Conservation (phyloP, 169 alveolate species). For the Eimeria acervulina region DNA sequence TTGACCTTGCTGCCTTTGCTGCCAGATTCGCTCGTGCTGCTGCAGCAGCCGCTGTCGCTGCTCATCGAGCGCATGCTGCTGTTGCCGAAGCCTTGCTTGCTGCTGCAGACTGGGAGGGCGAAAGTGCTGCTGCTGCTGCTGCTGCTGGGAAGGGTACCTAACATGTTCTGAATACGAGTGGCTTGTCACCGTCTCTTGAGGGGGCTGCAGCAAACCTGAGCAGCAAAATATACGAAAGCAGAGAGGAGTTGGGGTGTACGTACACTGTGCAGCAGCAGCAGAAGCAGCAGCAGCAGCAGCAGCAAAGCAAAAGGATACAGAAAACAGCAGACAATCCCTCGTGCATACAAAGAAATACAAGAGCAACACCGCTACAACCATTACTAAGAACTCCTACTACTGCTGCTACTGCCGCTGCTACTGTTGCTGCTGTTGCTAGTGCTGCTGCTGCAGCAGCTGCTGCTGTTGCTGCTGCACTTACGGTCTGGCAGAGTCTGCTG, state of each 20-base stretch:
- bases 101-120: not conserved
- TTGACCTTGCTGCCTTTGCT: not conserved
- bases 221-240: no score
- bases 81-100: not conserved
- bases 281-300: not conserved
- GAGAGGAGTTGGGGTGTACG: not conserved
- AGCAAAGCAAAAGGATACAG: not conserved
- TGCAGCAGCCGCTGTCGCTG: conserved; percentile 18
- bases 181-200: not conserved
- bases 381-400: not conserved
- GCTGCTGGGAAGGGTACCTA: not conserved
- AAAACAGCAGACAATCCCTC: not conserved
- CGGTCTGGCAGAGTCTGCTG: not conserved
- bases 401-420: not conserved
- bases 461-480: conserved; percentile 11
- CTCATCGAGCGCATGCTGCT: not conserved
- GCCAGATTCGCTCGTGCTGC: not conserved
- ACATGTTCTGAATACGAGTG: not conserved
- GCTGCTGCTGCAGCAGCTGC: conserved; percentile 29
- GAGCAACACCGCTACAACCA: not conserved
- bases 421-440: not conserved
- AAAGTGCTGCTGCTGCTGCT: conserved; percentile 15
- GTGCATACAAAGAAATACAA: not conserved
- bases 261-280: conserved; percentile 24
- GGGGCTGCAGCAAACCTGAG: no score